Conservation (phyloP, 306 rosid species). For the Glycine soja region DNA sequence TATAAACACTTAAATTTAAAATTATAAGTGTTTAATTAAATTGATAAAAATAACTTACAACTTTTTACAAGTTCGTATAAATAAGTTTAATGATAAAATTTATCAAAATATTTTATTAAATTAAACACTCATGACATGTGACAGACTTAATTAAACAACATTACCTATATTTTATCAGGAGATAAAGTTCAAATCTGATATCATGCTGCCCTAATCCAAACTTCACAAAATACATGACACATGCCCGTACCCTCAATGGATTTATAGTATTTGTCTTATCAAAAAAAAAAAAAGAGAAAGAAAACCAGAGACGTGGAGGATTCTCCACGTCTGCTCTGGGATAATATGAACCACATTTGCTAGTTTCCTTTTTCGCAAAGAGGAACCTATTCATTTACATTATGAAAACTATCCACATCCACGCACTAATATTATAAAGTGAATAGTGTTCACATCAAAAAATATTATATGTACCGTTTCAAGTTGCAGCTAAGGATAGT, state of each 20-base stretch:
- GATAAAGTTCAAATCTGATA: constrained; percentile 27
- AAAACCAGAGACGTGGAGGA: constrained; percentile 64
- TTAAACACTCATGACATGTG: neutral
- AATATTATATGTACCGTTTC: constrained; percentile 16
- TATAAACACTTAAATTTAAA: neutral
- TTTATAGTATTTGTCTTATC: constrained; percentile 35
- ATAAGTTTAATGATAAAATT: neutral
- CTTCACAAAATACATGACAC: constrained; percentile 38
- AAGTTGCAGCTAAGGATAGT: constrained; percentile 5
- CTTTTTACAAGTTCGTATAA: no score
- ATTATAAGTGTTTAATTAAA: neutral
- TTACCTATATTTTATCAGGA: no score
- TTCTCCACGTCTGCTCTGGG: constrained; percentile 59
- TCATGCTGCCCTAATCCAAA: constrained; percentile 20
- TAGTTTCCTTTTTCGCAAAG: constrained; percentile 32
- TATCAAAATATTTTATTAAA: neutral
- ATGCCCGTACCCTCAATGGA: constrained; percentile 8
- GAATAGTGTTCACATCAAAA: constrained; percentile 23
- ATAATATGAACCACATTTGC: constrained; percentile 54
- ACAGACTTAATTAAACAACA: neutral
- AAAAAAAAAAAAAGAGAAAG: constrained; percentile 6
- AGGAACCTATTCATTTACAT: constrained; percentile 20
- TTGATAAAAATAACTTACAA: no score
- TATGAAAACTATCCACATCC: constrained; percentile 34
- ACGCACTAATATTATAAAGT: constrained; percentile 32